phyloP scores from a whole-genome alignment of 148 eudicot genomes.

The Chenopodium quinoa region DNA sequence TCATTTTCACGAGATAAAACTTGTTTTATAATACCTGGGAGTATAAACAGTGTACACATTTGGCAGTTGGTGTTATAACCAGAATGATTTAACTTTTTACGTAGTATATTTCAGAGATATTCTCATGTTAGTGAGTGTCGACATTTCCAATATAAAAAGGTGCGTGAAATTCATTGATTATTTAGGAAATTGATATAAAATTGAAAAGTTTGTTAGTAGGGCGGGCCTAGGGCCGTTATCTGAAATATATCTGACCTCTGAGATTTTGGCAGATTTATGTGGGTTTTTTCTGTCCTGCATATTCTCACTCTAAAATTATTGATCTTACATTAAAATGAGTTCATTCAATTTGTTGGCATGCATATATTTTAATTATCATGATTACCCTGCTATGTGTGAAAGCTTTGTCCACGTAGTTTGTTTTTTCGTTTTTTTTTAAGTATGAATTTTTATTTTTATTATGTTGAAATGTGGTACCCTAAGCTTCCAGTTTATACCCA shows the following conservation, averaged over 20 bases:
- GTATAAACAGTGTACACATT: not conserved
- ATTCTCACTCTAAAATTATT: constrained; percentile 14
- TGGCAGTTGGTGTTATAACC: not conserved
- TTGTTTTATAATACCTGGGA: not conserved
- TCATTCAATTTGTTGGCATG: not conserved
- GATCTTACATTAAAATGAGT: not conserved
- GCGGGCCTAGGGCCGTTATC: not conserved
- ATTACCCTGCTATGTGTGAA: not conserved
- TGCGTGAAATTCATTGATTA: not conserved
- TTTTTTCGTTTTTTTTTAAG: no score
- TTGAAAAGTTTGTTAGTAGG: constrained; percentile 4
- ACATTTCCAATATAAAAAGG: constrained; percentile 8
- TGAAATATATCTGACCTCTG: constrained; percentile 9
- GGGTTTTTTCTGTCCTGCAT: constrained; percentile 24
- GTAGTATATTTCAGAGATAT: constrained; percentile 15
- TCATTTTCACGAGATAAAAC: constrained; percentile 10
- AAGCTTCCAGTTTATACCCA: not conserved
- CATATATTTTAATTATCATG: not conserved
- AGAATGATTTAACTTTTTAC: not conserved
- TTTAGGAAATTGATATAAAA: not conserved
- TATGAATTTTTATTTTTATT: no score
- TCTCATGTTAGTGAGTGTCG: constrained; percentile 18
- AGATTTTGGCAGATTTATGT: constrained; percentile 23
- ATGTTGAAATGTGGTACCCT: not conserved
- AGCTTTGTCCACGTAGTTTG: no score